Evolutionary conservation across 768 basidiomycete species (phyloP).

Genomic region (Leccinum boreale): DNA sequence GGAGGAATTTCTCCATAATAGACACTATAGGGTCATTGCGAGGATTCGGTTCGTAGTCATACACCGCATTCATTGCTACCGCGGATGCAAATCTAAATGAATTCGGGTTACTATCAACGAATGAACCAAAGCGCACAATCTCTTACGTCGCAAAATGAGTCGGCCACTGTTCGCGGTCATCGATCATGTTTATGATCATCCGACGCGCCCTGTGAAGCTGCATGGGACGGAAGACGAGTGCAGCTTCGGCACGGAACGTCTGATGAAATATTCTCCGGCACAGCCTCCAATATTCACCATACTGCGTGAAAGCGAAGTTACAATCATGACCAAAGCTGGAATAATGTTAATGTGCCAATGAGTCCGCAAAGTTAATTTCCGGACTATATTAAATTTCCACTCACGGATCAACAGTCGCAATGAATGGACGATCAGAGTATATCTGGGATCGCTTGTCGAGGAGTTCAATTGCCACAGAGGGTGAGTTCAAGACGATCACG

Average conservation of each 20-base stretch:
- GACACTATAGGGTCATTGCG: not conserved
- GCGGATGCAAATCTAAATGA: conserved; percentile 28
- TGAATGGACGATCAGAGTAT: conserved; percentile 4
- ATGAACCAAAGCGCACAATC: no score
- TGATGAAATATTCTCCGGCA: conserved; percentile 21
- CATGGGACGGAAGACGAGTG: conserved; percentile 10
- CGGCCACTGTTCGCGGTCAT: not conserved
- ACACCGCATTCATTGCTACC: conserved; percentile 20
- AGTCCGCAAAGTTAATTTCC: not conserved
- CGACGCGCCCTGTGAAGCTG: conserved; percentile 14
- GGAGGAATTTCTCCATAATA: not conserved
- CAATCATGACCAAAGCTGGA: not conserved
- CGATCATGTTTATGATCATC: conserved; percentile 11
- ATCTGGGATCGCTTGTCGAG: not conserved
- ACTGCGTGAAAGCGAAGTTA: not conserved
- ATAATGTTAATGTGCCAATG: no score
- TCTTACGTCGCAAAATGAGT: not conserved
- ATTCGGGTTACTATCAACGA: not conserved
- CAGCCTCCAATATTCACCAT: not conserved
- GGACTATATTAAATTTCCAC: not conserved
- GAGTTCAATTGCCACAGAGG: not conserved
- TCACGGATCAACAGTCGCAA: conserved; percentile 1
- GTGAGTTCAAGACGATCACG: not conserved
- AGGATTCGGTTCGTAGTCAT: not conserved
- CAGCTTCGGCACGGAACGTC: conserved; percentile 12